These are phyloP conservation scores for Aspergillus aculeatinus DNA, from an alignment of 2,329 filamentous ascomycete species.

Conservation along the genomic window DNA sequence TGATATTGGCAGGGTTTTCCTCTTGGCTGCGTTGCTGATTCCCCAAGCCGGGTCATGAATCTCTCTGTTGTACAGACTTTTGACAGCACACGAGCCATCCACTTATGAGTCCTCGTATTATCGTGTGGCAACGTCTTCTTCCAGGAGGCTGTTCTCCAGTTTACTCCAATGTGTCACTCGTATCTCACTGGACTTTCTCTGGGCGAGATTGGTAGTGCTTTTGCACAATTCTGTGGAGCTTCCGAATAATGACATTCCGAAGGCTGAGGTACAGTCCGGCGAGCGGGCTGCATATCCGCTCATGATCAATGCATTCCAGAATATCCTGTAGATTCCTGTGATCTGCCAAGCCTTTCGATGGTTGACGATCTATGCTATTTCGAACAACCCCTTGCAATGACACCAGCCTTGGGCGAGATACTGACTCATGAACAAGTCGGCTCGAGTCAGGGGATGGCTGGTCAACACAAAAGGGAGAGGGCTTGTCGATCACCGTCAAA, in stretches of 20 bases:
- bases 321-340: slow-evolving; percentile 4
- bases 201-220: slow-evolving; percentile 7
- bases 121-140: background rate
- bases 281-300: slow-evolving; percentile 2
- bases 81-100: background rate
- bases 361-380: background rate
- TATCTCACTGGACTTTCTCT: background rate
- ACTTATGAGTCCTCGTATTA: background rate
- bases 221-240: slow-evolving; percentile 10
- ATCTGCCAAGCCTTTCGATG: slow-evolving; percentile 1
- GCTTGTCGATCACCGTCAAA: background rate
- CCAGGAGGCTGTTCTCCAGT: background rate
- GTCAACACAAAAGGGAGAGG: background rate
- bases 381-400: slow-evolving; percentile 4
- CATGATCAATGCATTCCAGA: slow-evolving; percentile 12
- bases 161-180: background rate
- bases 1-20: background rate
- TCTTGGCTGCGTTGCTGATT: background rate
- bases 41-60: no score
- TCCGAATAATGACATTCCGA: slow-evolving; percentile 17
- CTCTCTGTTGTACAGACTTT: no score
- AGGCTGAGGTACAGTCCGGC: background rate
- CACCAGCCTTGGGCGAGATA: background rate
- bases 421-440: background rate
- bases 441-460: background rate